These are phyloP conservation scores for Grosmannia clavigera DNA, from an alignment of 2,329 filamentous ascomycete species.

Conservation along the genomic window DNA sequence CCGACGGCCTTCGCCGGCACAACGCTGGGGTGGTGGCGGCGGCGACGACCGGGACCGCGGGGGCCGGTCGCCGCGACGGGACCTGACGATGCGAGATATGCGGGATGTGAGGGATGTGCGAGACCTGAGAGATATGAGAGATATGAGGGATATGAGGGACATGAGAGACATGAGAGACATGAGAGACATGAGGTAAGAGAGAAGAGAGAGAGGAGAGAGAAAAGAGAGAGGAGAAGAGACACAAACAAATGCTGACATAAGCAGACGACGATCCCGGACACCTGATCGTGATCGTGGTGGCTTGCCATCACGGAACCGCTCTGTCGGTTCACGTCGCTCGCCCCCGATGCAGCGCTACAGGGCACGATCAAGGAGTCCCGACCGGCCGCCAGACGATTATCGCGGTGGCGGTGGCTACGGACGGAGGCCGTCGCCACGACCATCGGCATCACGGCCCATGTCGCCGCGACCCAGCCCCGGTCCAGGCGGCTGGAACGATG, in stretches of 20 bases:
- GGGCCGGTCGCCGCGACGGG: slow-evolving; percentile 26
- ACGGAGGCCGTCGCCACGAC: slow-evolving; percentile 28
- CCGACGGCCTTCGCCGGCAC: slow-evolving; percentile 21
- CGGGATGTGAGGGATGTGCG: slow-evolving; percentile 11
- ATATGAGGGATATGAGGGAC: no score
- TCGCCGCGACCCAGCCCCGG: slow-evolving; percentile 37
- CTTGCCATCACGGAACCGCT: slow-evolving; percentile 21
- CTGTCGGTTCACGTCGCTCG: slow-evolving; percentile 23
- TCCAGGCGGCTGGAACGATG: slow-evolving; percentile 18
- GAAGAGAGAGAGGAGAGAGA: no score
- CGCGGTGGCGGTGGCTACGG: slow-evolving; percentile 21
- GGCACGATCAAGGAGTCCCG: slow-evolving; percentile 28
- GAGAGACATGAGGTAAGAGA: not conserved
- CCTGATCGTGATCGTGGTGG: slow-evolving; percentile 25
- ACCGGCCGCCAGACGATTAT: slow-evolving; percentile 2
- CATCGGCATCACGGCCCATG: slow-evolving; percentile 33
- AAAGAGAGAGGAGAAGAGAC: no score
- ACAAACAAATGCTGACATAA: not conserved
- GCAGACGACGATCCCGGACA: slow-evolving; percentile 42
- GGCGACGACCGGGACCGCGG: slow-evolving; percentile 25
- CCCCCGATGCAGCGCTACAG: slow-evolving; percentile 30
- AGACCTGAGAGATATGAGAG: no score
- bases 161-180: slow-evolving; percentile 11
- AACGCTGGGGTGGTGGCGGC: slow-evolving; percentile 21
- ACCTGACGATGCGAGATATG: slow-evolving; percentile 24